These are phyloP conservation scores for Apiotrichum laibachii DNA, from an alignment of 1,284 basidiomycete species.

Conservation along the genomic window DNA sequence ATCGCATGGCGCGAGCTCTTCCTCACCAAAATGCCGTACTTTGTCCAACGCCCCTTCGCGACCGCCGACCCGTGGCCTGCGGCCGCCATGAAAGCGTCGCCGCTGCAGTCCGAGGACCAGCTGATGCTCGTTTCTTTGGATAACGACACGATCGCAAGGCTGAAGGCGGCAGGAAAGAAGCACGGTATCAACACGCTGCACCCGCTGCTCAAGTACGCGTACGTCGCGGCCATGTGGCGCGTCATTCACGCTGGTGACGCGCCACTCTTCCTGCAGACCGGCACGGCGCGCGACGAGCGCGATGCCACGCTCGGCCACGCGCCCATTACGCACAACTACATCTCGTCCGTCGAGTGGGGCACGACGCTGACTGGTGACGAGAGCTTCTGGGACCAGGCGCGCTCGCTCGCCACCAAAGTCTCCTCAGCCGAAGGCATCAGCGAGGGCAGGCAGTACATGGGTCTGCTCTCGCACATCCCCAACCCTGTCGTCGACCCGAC, in stretches of 20 bases:
- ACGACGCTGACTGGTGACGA: constrained; percentile 6
- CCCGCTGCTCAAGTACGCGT: constrained; percentile 33
- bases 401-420: not conserved
- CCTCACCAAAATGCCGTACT: constrained; percentile 33
- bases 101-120: constrained; percentile 7
- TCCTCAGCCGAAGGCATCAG: not conserved
- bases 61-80: constrained; percentile 31
- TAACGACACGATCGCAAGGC: constrained; percentile 8
- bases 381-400: constrained; percentile 29
- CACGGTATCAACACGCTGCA: constrained; percentile 37
- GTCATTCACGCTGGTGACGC: constrained; percentile 3
- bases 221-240: constrained; percentile 31
- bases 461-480: constrained; percentile 37
- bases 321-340: constrained; percentile 35
- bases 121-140: constrained; percentile 22
- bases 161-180: constrained; percentile 25
- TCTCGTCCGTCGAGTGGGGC: constrained; percentile 19
- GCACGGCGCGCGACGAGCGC: constrained; percentile 29
- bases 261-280: constrained; percentile 3
- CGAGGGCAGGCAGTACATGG: constrained; percentile 28
- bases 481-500: constrained; percentile 17
- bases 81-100: constrained; percentile 1
- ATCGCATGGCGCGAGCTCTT: constrained; percentile 34
- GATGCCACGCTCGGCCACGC: constrained; percentile 25
- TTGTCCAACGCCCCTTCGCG: constrained; percentile 28